These are phyloP conservation scores for Colletotrichum higginsianum DNA, from an alignment of 2,329 filamentous ascomycete genomes.

Conservation along the genomic window DNA sequence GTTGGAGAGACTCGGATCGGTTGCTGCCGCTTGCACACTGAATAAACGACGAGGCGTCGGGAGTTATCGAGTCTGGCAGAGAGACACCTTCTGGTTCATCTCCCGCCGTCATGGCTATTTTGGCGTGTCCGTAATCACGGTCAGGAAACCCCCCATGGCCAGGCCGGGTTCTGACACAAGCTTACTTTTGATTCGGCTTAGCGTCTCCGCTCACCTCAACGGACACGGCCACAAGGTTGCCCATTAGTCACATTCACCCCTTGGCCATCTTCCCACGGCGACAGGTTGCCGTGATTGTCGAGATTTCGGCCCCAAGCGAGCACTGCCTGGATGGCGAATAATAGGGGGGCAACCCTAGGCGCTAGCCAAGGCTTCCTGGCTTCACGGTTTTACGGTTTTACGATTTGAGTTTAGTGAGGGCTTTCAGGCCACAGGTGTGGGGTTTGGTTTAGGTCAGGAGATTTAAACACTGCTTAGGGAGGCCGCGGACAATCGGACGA, in stretches of 20 bases:
- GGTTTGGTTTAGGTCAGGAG: conserved; percentile 6
- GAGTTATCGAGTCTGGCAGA: background rate
- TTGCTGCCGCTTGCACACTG: background rate
- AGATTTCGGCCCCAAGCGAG: conserved; percentile 24
- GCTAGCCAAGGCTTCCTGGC: conserved; percentile 20
- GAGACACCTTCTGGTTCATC: background rate
- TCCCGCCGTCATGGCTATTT: background rate
- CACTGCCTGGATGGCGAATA: conserved; percentile 11
- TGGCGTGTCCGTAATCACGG: conserved; percentile 15
- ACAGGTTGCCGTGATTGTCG: conserved; percentile 16
- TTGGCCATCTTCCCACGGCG: background rate
- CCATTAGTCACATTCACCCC: background rate
- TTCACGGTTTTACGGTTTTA: conserved; percentile 8
- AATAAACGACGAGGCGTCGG: background rate
- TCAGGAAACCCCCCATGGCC: background rate
- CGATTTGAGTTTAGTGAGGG: background rate
- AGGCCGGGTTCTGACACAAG: conserved; percentile 38
- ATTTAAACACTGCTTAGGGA: conserved; percentile 7
- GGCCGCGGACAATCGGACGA: conserved; percentile 12
- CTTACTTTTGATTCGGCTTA: conserved; percentile 40
- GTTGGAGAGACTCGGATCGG: background rate
- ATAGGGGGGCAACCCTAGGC: background rate
- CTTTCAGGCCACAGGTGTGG: conserved; percentile 6
- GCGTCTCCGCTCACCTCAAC: conserved; percentile 30
- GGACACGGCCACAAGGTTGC: background rate